Base-by-base conservation (phyloP, 2,329 filamentous ascomycete species). In the Fusarium sp. region DNA sequence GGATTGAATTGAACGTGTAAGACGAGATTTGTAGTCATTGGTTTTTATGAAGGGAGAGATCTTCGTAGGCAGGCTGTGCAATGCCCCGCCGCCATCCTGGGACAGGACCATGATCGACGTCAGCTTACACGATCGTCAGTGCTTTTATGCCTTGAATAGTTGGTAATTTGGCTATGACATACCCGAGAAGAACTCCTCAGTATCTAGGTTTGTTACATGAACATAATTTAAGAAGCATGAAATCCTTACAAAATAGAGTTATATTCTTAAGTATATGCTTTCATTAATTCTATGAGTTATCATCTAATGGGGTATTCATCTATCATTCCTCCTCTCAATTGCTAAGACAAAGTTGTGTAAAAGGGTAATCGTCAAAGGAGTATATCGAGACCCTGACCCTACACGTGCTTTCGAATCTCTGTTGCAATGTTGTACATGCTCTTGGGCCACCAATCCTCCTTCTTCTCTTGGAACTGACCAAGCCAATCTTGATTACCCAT, bases 401-500 rank as follows among this genome's bases (percentile, higher is more conserved):
- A 52, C 25, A 30, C 25, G 25, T 74, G 71, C 6, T 16, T 72
- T 1, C 23, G n/a, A 25, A 73, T 50, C 25, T 73, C 71, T 4
- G 30, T 43, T 2, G 66, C 71, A 45, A 77, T 68, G 23, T 23
- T 75, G 2, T 76, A 78, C 81, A 84, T 84, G 25, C 81, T 82
- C 52, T 79, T 77, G 0, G 83, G 83, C 83, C 83, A 84, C 83
- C 83, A 84, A 39, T 25, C 66, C 1, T 41, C 61, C 7, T 54
- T 32, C 0, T n/a, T 20, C 8, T 18, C 25, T 4, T 23, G 2
- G 16, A 11, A 18, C 1, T 43, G 71, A 48, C 67, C 74, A 11
- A 64, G 50, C 67, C 78, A 76, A 2, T 23, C 35, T 2, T 63
- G 57, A 2, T 61, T 30, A 5, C 63, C 59, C 65, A 79, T 66